These are phyloP conservation scores for Fraxinus floribunda DNA, from an alignment of 305 asterid species.

Conservation along the genomic window DNA sequence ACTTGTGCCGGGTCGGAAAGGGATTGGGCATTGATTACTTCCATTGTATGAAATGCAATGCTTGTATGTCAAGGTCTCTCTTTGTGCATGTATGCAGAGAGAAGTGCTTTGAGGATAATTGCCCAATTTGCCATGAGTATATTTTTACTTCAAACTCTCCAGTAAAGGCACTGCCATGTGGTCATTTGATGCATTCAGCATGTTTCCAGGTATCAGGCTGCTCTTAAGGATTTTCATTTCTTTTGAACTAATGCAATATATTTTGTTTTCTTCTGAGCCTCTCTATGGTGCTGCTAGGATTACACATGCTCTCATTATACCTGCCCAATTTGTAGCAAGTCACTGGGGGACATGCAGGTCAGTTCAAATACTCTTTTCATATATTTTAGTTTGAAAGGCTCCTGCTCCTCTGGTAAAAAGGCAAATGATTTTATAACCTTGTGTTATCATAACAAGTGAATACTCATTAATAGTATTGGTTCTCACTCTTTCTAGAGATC, in stretches of 20 bases:
- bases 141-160: slow-evolving; percentile 81
- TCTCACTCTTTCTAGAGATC: neutral
- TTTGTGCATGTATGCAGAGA: slow-evolving; percentile 71
- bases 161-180: slow-evolving; percentile 83
- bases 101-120: slow-evolving; percentile 83
- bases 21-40: slow-evolving; percentile 83
- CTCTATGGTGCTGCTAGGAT: slow-evolving; percentile 46
- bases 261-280: slow-evolving; percentile 22
- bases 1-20: slow-evolving; percentile 85
- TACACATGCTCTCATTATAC: slow-evolving; percentile 77
- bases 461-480: neutral
- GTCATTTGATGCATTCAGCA: slow-evolving; percentile 86
- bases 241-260: neutral
- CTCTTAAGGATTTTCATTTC: slow-evolving; percentile 14
- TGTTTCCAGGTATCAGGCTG: slow-evolving; percentile 70
- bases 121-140: slow-evolving; percentile 90
- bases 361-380: slow-evolving; percentile 23
- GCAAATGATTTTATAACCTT: neutral
- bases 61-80: slow-evolving; percentile 76
- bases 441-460: slow-evolving; percentile 8
- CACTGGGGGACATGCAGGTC: slow-evolving; percentile 96
- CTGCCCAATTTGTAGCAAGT: slow-evolving; percentile 93
- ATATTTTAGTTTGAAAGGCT: neutral
- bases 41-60: slow-evolving; percentile 96
- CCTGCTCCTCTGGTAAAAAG: neutral